phyloP scores from a whole-genome alignment of 1,284 basidiomycete species.

The Fomitopsis pinicola region DNA sequence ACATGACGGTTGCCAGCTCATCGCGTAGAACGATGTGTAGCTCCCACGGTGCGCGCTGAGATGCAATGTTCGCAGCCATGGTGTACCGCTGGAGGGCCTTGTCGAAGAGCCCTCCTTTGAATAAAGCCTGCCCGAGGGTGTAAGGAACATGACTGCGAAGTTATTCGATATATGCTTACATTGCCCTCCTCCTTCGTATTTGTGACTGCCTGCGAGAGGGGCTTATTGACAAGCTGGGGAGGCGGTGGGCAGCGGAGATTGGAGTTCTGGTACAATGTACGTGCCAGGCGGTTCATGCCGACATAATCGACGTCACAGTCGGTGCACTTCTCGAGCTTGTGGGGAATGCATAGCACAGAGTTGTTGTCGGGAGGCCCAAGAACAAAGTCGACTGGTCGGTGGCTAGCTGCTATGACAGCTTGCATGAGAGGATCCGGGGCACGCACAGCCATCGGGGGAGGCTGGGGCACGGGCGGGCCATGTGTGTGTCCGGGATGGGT shows the following conservation, averaged over 20 bases:
- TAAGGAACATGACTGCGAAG: neutral
- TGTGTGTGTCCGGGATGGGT: conserved; percentile 32
- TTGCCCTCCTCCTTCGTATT: conserved; percentile 89
- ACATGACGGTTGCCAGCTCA: conserved; percentile 84
- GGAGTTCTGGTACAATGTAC: conserved; percentile 66
- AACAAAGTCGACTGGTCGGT: conserved; percentile 52
- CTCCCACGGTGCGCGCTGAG: conserved; percentile 90
- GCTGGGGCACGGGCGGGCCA: conserved; percentile 28
- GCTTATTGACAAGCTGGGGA: conserved; percentile 70
- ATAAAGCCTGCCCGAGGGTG: conserved; percentile 50
- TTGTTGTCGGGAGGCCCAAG: conserved; percentile 49
- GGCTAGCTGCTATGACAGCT: conserved; percentile 71
- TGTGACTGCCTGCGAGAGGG: conserved; percentile 69
- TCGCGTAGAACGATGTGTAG: conserved; percentile 78
- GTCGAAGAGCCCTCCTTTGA: conserved; percentile 71
- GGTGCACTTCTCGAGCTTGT: conserved; percentile 68
- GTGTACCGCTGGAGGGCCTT: conserved; percentile 84
- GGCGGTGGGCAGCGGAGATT: conserved; percentile 79
- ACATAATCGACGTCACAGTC: conserved; percentile 70
- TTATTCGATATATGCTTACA: conserved; percentile 37
- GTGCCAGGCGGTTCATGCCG: conserved; percentile 68
- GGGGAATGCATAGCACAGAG: conserved; percentile 53
- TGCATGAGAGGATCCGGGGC: conserved; percentile 66
- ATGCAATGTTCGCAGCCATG: conserved; percentile 77
- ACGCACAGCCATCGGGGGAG: conserved; percentile 38